Evolutionary conservation across 2,329 filamentous ascomycete genomes (phyloP), one percentile per base, ranked within the genome.

Genomic region (Colletotrichum tropicale): DNA sequence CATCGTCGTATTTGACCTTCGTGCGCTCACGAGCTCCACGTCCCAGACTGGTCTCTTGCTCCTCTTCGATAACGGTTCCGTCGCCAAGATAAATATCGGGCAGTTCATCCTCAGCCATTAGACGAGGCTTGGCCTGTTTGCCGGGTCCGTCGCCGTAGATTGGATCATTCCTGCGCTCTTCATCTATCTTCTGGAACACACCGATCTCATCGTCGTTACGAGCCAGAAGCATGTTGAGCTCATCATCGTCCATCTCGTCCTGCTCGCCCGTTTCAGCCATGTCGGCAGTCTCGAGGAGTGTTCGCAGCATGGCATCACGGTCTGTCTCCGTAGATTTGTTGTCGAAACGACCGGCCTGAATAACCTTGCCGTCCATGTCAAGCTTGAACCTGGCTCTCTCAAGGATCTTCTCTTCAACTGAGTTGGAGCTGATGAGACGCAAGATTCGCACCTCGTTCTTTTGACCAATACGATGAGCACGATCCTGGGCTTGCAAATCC

Each of bases 321-420:
- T 99, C 97, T 70, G 98, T 98, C 84, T 98, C 97, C 1, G 97
- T 98, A 2, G 97, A 99, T 83, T 98, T 99, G 88, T 99, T 98
- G 81, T 99, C 97, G 87, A 99, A 99, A 83, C 98, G 98, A 92
- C 97, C 97, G 75, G 97, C 97, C 84, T 99, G 97, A 80, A 99
- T 99, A 83, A 99, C 96, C 86, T 99, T 99, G 87, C 97, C 96
- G 82, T 99, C 97, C 94, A 99, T 98, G 84, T 98, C 96, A 78
- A 99, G 91, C 90, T 99, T 99, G 91, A 94, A 99, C 79, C 98
- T 94, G 4, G 97, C 97, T 83, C 96, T 94, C 84, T 98, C 97
- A 68, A 99, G 88, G 83, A 99, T 99, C 89, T 98, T 98, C 86
- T 99, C 97, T 86, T 99, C 97, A 4, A 99, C 96, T 0, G 97